These are phyloP conservation scores for Tuctoria greenei DNA, from an alignment of 176 grass and related monocot genomes.

Conservation along the genomic window DNA sequence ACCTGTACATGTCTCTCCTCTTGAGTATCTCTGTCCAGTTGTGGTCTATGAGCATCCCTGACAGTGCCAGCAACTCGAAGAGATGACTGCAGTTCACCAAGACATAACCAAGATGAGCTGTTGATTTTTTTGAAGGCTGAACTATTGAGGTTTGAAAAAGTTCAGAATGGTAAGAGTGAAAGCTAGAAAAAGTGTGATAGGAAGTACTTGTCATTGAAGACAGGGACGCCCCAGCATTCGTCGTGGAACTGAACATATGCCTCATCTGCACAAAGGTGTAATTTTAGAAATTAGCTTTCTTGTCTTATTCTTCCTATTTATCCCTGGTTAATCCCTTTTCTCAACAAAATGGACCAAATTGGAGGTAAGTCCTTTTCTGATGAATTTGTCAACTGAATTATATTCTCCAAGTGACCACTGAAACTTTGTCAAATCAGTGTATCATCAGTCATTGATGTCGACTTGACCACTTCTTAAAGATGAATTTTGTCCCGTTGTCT, in stretches of 20 bases:
- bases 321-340: constrained; percentile 12
- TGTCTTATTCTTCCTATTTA: not conserved
- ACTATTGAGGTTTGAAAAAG: constrained; percentile 6
- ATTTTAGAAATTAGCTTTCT: not conserved
- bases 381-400: constrained; percentile 25
- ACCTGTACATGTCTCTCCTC: constrained; percentile 75
- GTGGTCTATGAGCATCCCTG: constrained; percentile 95
- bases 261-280: constrained; percentile 59
- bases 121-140: not conserved
- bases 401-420: constrained; percentile 6
- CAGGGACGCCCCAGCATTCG: constrained; percentile 84
- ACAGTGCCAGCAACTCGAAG: constrained; percentile 78
- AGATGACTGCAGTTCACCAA: constrained; percentile 50
- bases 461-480: constrained; percentile 24
- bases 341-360: constrained; percentile 11
- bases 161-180: not conserved
- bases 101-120: not conserved
- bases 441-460: constrained; percentile 19
- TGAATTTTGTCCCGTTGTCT: constrained; percentile 19
- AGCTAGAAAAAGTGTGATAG: not conserved
- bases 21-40: constrained; percentile 98
- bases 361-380: constrained; percentile 27
- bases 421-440: constrained; percentile 26
- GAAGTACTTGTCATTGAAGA: constrained; percentile 81
- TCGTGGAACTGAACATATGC: constrained; percentile 84